Evolutionary conservation across 345 rosid genomes (phyloP), one percentile per base, ranked within the genome.

Genomic region (Brassica napus): DNA sequence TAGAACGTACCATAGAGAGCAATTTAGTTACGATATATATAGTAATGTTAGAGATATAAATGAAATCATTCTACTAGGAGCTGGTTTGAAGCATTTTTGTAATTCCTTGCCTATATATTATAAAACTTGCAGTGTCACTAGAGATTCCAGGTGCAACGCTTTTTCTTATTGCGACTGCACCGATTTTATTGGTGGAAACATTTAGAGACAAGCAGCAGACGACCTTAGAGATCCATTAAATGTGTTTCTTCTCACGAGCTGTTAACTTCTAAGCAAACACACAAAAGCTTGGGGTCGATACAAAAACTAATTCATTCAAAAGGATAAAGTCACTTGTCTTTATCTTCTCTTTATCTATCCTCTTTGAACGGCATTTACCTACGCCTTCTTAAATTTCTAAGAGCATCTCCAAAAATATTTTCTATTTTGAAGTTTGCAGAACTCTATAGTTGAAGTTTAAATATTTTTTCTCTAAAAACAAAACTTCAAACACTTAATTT

Each of bases 201-300:
- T 16, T 89, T 66, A 84, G 81, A 76, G 21, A 6, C 57, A 2
- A n/a, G 57, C n/a, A n/a, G 18, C 57, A n/a, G 83, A 28, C 54
- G 75, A 79, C 78, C 77, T 30, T 14, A 14, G 10, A 28, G 39
- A 62, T 67, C 8, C 6, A 2, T 83, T 79, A 54, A 5, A 14
- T 10, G 79, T 86, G 55, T 88, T 94, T 64, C 86, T 90, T 11
- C 0, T 74, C 35, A 86, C 84, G 0, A 93, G 88, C 24, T 72
- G 84, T 69, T 88, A 87, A 88, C 84, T 92, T 3, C 72, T 92
- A 61, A 84, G 83, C 78, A 87, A 84, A 66, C 94, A 94, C 86
- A 86, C 86, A 68, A 86, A 90, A 34, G 91, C 94, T 21, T 85
- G 93, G 3, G 98, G 92, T 5, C 97, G 97, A 66, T 87, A 83